A percentile compares a stretch with the other conserved stretches of the same genome.
phyloP scores from a whole-genome alignment of 1,284 basidiomycete species.

The Sanghuangporus weigelae region DNA sequence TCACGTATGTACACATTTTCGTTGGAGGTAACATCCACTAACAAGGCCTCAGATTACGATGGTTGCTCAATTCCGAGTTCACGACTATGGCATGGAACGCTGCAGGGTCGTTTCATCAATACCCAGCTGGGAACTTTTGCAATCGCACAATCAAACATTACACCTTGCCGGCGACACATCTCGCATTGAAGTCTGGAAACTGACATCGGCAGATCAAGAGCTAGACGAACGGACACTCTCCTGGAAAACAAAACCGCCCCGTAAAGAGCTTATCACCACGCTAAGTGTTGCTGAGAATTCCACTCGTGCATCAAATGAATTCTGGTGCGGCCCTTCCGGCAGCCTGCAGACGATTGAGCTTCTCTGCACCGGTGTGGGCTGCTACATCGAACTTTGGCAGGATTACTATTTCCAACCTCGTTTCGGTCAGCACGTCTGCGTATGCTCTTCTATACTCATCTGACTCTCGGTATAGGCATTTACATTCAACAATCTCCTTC shows the following conservation, averaged over 20 bases:
- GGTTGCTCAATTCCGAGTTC: constrained; percentile 17
- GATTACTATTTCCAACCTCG: constrained; percentile 15
- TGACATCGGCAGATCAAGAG: constrained; percentile 2
- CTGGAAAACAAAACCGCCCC: constrained; percentile 12
- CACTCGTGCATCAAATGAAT: constrained; percentile 12
- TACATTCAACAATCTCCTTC: constrained; percentile 12
- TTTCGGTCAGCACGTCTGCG: constrained; percentile 6
- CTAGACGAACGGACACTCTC: constrained; percentile 15
- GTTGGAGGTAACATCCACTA: neutral
- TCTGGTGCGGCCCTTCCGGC: constrained; percentile 17
- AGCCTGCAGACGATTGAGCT: constrained; percentile 16
- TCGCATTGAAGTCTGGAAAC: constrained; percentile 13
- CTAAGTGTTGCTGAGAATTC: constrained; percentile 10
- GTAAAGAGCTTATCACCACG: neutral
- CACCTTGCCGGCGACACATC: constrained; percentile 15
- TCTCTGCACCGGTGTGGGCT: constrained; percentile 8
- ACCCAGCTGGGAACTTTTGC: constrained; percentile 10
- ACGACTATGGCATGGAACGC: constrained; percentile 18
- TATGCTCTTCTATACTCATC: neutral
- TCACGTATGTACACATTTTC: constrained; percentile 3
- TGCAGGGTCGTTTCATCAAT: constrained; percentile 14
- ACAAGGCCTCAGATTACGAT: constrained; percentile 11
- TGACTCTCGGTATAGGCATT: constrained; percentile 18
- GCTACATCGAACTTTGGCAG: constrained; percentile 16
- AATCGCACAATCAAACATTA: constrained; percentile 12